phyloP scores from a whole-genome alignment of 148 eudicot genomes.

The Selenicereus undatus region DNA sequence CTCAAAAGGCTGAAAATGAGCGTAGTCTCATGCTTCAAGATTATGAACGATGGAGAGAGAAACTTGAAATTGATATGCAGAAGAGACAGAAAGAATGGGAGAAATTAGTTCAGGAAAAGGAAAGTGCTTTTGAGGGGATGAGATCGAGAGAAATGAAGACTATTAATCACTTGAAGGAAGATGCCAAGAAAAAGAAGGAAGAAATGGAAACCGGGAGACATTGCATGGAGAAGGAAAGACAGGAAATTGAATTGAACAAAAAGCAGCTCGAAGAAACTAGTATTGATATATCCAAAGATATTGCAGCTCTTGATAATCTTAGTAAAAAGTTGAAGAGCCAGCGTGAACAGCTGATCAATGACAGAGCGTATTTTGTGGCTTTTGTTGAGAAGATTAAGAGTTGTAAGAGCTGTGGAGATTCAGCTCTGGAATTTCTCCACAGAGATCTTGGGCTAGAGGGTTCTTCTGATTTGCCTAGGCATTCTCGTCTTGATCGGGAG shows the following conservation, averaged over 20 bases:
- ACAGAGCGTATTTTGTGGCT: constrained; percentile 42
- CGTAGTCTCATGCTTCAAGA: constrained; percentile 47
- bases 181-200: constrained; percentile 43
- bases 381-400: constrained; percentile 48
- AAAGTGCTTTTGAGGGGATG: constrained; percentile 58
- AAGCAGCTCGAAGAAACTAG: constrained; percentile 59
- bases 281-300: constrained; percentile 67
- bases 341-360: constrained; percentile 41
- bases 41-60: constrained; percentile 51
- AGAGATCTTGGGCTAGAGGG: constrained; percentile 45
- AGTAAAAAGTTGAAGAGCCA: constrained; percentile 51
- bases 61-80: constrained; percentile 51
- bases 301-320: constrained; percentile 46
- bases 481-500: not conserved
- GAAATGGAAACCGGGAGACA: constrained; percentile 43
- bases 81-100: constrained; percentile 54
- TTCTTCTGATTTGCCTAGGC: constrained; percentile 23
- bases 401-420: constrained; percentile 53
- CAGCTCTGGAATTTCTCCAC: constrained; percentile 28
- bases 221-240: constrained; percentile 55
- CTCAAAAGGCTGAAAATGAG: constrained; percentile 50
- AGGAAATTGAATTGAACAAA: constrained; percentile 49
- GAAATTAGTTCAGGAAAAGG: constrained; percentile 47
- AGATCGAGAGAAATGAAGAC: constrained; percentile 36
- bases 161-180: constrained; percentile 46